Conservation (phyloP, 1,284 basidiomycete species). For the Termitomyces sp. region DNA sequence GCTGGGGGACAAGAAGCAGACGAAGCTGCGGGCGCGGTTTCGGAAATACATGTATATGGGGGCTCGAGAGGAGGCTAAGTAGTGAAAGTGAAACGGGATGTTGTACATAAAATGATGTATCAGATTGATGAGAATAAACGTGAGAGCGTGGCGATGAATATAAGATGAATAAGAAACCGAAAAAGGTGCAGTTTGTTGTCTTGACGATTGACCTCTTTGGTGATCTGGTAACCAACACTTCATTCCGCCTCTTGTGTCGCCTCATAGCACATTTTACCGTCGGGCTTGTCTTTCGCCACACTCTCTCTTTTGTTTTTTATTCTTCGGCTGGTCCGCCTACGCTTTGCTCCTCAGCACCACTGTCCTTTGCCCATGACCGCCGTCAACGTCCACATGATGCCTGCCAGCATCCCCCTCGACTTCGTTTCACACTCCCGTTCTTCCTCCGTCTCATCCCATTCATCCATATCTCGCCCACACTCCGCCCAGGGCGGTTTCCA, state of each 20-base stretch:
- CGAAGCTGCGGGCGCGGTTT: slow-evolving; percentile 64
- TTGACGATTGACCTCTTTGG: slow-evolving; percentile 54
- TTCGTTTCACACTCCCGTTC: slow-evolving; percentile 73
- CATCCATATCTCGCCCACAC: slow-evolving; percentile 66
- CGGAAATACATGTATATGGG: slow-evolving; percentile 69
- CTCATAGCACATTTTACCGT: slow-evolving; percentile 14
- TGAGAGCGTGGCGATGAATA: slow-evolving; percentile 12
- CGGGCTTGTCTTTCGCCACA: slow-evolving; percentile 1
- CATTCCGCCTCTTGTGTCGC: slow-evolving; percentile 23
- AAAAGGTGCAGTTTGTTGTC: slow-evolving; percentile 45
- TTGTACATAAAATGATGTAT: slow-evolving; percentile 10
- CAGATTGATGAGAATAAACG: slow-evolving; percentile 15
- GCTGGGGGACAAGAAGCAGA: slow-evolving; percentile 50
- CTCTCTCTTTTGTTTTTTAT: slow-evolving; percentile 16
- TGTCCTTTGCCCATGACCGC: slow-evolving; percentile 50
- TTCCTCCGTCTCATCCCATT: slow-evolving; percentile 67
- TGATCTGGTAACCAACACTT: slow-evolving; percentile 33
- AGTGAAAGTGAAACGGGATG: slow-evolving; percentile 7
- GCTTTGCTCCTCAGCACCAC: slow-evolving; percentile 21
- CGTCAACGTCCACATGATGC: slow-evolving; percentile 69
- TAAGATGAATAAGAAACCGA: slow-evolving; percentile 14
- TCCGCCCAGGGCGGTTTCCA: slow-evolving; percentile 66
- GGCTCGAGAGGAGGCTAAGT: slow-evolving; percentile 30
- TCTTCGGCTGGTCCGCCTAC: slow-evolving; percentile 25
- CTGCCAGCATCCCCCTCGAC: slow-evolving; percentile 60